These are phyloP conservation scores for Inga leiocalycina DNA, from an alignment of 306 rosid species.

Conservation along the genomic window DNA sequence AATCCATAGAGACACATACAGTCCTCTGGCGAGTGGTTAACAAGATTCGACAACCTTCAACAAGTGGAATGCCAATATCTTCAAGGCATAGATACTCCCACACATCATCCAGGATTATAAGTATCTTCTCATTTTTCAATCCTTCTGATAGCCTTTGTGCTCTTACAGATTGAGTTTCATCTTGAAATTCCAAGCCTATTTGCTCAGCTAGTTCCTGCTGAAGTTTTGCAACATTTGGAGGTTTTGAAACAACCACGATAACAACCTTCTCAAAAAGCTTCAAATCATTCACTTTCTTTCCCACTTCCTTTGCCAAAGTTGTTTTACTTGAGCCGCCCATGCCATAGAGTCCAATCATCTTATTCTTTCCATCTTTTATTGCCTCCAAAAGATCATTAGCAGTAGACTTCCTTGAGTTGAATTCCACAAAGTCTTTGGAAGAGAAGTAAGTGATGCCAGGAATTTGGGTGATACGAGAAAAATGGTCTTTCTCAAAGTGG, in stretches of 20 bases:
- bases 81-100: background rate
- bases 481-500: background rate
- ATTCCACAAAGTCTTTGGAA: background rate
- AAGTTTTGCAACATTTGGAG: background rate
- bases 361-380: background rate
- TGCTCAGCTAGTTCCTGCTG: background rate
- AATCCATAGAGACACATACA: background rate
- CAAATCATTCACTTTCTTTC: background rate
- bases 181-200: background rate
- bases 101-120: constrained; percentile 25
- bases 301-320: background rate
- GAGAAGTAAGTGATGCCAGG: background rate
- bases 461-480: background rate
- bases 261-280: background rate
- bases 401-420: background rate
- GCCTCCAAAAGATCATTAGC: background rate
- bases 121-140: background rate
- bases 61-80: background rate
- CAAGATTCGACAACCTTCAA: background rate
- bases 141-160: background rate
- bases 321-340: constrained; percentile 19
- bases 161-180: background rate
- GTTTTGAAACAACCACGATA: background rate
- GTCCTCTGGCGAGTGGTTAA: background rate
- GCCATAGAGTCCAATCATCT: background rate